Base-by-base conservation (phyloP, 2,329 filamentous ascomycete genomes). In the Neofusicoccum kwambonambiense region DNA sequence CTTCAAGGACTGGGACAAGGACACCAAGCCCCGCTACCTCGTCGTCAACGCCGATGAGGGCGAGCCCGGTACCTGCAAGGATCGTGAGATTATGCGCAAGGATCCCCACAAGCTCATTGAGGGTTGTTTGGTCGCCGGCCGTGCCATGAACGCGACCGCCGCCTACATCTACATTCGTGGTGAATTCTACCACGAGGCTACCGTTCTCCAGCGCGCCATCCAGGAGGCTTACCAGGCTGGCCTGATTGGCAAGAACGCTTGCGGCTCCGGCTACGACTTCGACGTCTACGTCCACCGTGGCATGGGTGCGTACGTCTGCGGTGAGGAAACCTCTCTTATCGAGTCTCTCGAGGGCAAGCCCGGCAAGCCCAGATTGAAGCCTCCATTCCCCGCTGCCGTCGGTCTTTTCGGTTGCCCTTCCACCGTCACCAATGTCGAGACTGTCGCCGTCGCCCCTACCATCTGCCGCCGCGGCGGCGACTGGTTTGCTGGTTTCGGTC, bases 111-210 rank as follows among this genome's bases (percentile, higher is more conserved):
- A 99, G 86, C 90, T 99, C 70, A 85, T 99, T 76, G 95, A 99
- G 83, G 95, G 95, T 77, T 99, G 95, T 80, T 85, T 99, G 69
- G 90, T 99, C 56, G 93, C 95, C 70, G 95, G 95, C 61, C 90
- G 95, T 76, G 93, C 95, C 76, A 99, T 99, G 95, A 99, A 99
- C 83, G 95, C 93, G 76, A 95, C 92, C 54, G 95, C 95, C 66
- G 95, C 95, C 71, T 99, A 99, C 83, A 99, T 99, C 78, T 99
- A 99, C 81, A 99, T 99, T 74, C 93, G 95, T 78, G 95, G 95
- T 77, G 95, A 99, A 81, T 99, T 99, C 80, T 92, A 97, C 78
- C 88, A 97, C 76, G 95, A 99, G 81, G 95, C 95, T 15, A 91
- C 92, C 51, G 89, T 98, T 27, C 86, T 99, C 64, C 94, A 99